Evolutionary conservation across 2,329 filamentous ascomycete genomes (phyloP), one percentile per base, ranked within the genome.

Genomic region (Alternaria longipes): DNA sequence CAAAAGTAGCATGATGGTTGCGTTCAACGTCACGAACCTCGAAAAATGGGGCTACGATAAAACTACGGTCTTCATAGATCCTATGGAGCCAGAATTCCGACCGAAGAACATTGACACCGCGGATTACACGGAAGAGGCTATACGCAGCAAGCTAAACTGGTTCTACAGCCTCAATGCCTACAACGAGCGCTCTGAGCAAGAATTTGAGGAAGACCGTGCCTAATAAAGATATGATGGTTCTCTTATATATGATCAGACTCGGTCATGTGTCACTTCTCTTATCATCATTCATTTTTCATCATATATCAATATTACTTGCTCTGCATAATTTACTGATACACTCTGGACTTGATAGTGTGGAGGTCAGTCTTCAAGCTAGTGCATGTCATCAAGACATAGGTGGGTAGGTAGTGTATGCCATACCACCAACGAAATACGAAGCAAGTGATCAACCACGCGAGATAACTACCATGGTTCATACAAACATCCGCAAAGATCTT

Each of bases 21-120:
- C 76, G 2, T 80, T 83, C 72, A 81, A 82, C 59, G 76, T 81
- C 20, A 80, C 79, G 6, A 64, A 70, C 6, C 72, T 83, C 4
- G 61, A 55, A n/a, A 59, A 75, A 52, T 75, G 69, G 66, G 75
- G 76, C 18, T 78, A 78, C 56, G 60, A 70, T 50, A 69, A 74
- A 8, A 64, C 67, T 18, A 78, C 76, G 5, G 32, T 66, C 16
- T 74, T 77, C 64, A 74, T 77, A 32, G 72, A 76, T 41, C 74
- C 73, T 6, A 73, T 76, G 70, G 57, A 74, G 41, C 68, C 70
- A 0, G 53, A 64, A 36, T 77, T 74, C 63, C 63, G 71, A 16
- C 70, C 73, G 6, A 76, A 72, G 50, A 26, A 65, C 14, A 66
- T 70, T 55, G 62, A 59, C 4, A 34, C 66, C 0, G 70, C 57